Percentiles rank a stretch among this genome's conserved stretches.
These are phyloP conservation scores for Naganishia friedmannii DNA, from an alignment of 768 basidiomycete genomes.

Conservation along the genomic window DNA sequence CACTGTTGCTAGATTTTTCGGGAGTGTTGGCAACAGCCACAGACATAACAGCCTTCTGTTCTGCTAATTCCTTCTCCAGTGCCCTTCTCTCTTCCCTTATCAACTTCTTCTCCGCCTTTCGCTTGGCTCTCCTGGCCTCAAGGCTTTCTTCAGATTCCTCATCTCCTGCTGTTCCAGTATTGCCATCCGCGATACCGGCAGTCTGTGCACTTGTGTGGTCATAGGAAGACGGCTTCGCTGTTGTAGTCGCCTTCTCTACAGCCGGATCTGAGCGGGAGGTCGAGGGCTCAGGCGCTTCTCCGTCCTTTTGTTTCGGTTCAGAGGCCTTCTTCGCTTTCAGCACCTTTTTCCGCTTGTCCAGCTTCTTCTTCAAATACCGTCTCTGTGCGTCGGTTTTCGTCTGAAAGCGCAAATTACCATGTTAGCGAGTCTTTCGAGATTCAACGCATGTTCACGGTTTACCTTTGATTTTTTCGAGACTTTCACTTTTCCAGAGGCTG, in stretches of 20 bases:
- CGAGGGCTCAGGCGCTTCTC: conserved; percentile 3
- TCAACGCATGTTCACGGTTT: background rate
- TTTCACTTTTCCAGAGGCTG: conserved; percentile 1
- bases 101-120: conserved; percentile 36
- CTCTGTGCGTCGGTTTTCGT: conserved; percentile 69
- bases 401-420: conserved; percentile 44
- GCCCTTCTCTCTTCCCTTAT: conserved; percentile 31
- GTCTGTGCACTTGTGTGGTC: background rate
- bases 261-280: background rate
- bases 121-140: conserved; percentile 35
- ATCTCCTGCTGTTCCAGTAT: background rate
- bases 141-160: conserved; percentile 30
- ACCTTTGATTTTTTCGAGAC: conserved; percentile 12
- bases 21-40: conserved; percentile 30
- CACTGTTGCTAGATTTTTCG: conserved; percentile 27
- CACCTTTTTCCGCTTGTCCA: conserved; percentile 61
- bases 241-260: background rate
- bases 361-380: conserved; percentile 71
- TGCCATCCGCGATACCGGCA: background rate
- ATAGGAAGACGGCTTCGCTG: background rate
- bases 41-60: conserved; percentile 31
- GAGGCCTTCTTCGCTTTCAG: conserved; percentile 41
- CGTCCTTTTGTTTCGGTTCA: conserved; percentile 41
- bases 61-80: conserved; percentile 31
- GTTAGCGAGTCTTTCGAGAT: background rate